These are phyloP conservation scores for Fomitiporia mediterranea DNA, from an alignment of 1,284 basidiomycete genomes.

Conservation along the genomic window DNA sequence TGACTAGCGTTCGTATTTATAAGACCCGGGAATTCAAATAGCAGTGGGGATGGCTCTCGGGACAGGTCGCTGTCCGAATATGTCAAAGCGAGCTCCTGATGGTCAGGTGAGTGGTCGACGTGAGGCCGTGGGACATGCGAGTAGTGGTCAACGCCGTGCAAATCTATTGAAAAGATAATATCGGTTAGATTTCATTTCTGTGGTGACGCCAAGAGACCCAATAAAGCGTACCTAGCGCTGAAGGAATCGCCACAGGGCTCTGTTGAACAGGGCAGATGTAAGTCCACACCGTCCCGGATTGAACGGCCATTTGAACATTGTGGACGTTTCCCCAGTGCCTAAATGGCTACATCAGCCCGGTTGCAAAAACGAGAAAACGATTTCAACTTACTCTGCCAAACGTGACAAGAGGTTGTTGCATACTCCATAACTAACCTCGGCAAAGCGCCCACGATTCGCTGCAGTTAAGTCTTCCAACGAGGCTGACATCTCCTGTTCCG, in stretches of 20 bases:
- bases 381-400: constrained; percentile 13
- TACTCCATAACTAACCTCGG: constrained; percentile 17
- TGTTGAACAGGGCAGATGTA: constrained; percentile 19
- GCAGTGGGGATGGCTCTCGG: constrained; percentile 19
- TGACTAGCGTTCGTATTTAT: constrained; percentile 7
- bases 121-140: constrained; percentile 14
- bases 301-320: constrained; percentile 18
- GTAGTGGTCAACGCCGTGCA: constrained; percentile 18
- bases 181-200: background rate
- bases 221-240: constrained; percentile 16
- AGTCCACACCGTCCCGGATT: constrained; percentile 17
- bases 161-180: background rate
- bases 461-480: constrained; percentile 5
- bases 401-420: constrained; percentile 18
- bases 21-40: constrained; percentile 20
- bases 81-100: constrained; percentile 17
- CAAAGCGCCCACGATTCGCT: constrained; percentile 14
- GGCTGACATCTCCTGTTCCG: constrained; percentile 11
- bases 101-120: constrained; percentile 7
- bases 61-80: constrained; percentile 20
- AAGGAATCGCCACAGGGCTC: constrained; percentile 18
- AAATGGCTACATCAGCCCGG: background rate
- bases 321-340: constrained; percentile 20
- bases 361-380: background rate
- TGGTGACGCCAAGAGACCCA: background rate